Evolutionary conservation across 345 rosid genomes (phyloP).

Genomic region (Luvunga scandens): DNA sequence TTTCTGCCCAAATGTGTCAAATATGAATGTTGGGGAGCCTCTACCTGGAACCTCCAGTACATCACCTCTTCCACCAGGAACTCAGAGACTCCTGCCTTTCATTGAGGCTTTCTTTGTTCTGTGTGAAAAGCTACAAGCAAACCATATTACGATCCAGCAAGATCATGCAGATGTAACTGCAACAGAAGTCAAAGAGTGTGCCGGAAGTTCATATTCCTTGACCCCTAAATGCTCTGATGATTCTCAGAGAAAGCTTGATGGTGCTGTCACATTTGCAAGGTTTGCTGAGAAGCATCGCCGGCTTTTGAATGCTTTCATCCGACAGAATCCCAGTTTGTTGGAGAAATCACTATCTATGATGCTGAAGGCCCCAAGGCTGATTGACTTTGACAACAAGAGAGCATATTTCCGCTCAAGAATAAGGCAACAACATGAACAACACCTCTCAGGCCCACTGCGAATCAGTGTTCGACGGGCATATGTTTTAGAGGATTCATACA

Average conservation of each 20-base stretch:
- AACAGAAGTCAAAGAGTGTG: conserved; percentile 79
- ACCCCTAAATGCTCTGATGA: conserved; percentile 41
- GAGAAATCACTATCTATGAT: conserved; percentile 91
- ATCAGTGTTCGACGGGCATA: conserved; percentile 89
- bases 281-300: conserved; percentile 96
- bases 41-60: conserved; percentile 57
- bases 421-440: conserved; percentile 87
- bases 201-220: conserved; percentile 44
- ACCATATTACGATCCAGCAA: conserved; percentile 51
- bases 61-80: conserved; percentile 88
- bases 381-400: conserved; percentile 94
- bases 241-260: conserved; percentile 69
- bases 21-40: conserved; percentile 53
- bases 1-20: conserved; percentile 34
- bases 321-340: conserved; percentile 83
- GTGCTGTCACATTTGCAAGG: conserved; percentile 72
- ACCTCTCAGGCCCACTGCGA: conserved; percentile 84
- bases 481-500: conserved; percentile 95
- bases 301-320: conserved; percentile 80
- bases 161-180: conserved; percentile 69
- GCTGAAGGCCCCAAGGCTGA: conserved; percentile 89
- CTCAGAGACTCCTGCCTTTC: conserved; percentile 87
- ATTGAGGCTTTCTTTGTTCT: conserved; percentile 96
- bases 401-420: conserved; percentile 92
- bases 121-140: conserved; percentile 84